These are phyloP conservation scores for Cyclotella baltica DNA, from an alignment of 108 stramenopile species.

Conservation along the genomic window DNA sequence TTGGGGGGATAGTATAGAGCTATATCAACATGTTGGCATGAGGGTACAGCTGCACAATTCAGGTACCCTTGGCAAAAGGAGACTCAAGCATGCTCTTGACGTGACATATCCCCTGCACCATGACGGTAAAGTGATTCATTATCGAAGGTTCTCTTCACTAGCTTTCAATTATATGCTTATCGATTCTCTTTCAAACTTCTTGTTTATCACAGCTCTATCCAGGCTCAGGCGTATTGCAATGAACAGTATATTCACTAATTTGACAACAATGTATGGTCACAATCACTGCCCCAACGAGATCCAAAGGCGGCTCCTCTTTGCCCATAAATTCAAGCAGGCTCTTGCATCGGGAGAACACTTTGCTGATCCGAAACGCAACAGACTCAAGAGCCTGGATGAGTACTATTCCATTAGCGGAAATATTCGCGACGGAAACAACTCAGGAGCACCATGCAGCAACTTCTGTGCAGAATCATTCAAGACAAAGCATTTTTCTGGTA, in stretches of 20 bases:
- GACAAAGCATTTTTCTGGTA: too few species aligned
- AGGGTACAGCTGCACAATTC: conserved; percentile 17
- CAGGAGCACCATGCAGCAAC: neutral
- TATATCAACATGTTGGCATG: conserved; percentile 24
- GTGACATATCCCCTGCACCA: conserved; percentile 17
- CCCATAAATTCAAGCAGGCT: conserved; percentile 14
- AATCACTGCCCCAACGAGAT: conserved; percentile 20
- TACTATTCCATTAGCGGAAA: conserved; percentile 32
- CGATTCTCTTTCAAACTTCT: neutral
- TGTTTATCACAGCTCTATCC: conserved; percentile 16
- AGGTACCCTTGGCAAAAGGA: conserved; percentile 28
- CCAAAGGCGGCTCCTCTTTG: conserved; percentile 35
- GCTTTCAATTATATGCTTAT: too few species aligned
- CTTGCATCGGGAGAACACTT: conserved; percentile 22
- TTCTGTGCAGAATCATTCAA: neutral
- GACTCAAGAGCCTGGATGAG: conserved; percentile 35
- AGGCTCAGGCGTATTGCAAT: conserved; percentile 4
- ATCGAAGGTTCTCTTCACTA: too few species aligned
- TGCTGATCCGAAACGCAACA: conserved; percentile 20
- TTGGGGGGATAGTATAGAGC: conserved; percentile 7
- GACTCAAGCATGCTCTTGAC: conserved; percentile 20
- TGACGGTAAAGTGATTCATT: neutral
- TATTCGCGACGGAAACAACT: neutral
- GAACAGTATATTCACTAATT: conserved; percentile 31
- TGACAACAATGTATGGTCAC: conserved; percentile 12